Evolutionary conservation across 225 moss, liverwort and hornwort species (phyloP).

Genomic region (Marchantia paleacea): DNA sequence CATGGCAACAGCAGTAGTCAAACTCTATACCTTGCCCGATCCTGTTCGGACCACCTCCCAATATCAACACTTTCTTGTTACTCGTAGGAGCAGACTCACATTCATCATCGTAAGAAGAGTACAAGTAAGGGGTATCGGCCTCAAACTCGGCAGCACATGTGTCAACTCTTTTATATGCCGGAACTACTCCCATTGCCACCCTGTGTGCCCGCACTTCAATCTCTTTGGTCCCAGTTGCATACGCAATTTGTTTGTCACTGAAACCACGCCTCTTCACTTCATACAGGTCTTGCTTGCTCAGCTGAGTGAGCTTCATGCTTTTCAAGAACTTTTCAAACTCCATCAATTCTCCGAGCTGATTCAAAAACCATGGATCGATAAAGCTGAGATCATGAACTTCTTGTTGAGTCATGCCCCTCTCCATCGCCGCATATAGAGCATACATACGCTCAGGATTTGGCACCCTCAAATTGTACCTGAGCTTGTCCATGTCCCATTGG

Average conservation of each 20-base stretch:
- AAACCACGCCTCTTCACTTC: slow-evolving; percentile 88
- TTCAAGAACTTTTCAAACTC: slow-evolving; percentile 70
- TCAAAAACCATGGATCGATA: slow-evolving; percentile 98
- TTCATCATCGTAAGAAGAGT: slow-evolving; percentile 91
- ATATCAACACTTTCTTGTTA: slow-evolving; percentile 81
- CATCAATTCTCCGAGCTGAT: slow-evolving; percentile 80
- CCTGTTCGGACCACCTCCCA: slow-evolving; percentile 96
- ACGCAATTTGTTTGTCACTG: slow-evolving; percentile 93
- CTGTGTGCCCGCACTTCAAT: slow-evolving; percentile 74
- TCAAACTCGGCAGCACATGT: slow-evolving; percentile 99
- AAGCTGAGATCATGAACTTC: slow-evolving; percentile 77
- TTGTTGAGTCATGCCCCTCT: slow-evolving; percentile 75
- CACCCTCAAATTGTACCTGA: slow-evolving; percentile 78
- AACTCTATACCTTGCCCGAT: slow-evolving; percentile 99
- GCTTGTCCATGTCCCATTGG: slow-evolving; percentile 79
- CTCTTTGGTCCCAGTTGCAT: slow-evolving; percentile 73
- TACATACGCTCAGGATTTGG: slow-evolving; percentile 94
- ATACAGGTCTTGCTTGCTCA: slow-evolving; percentile 67
- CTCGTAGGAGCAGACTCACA: slow-evolving; percentile 73
- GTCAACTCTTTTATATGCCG: slow-evolving; percentile 94
- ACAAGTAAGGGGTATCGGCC: slow-evolving; percentile 90
- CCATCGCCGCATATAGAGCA: slow-evolving; percentile 86
- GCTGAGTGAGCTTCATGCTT: slow-evolving; percentile 46
- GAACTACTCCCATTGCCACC: slow-evolving; percentile 72
- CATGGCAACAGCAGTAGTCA: slow-evolving; percentile 99